Evolutionary conservation across 2,329 filamentous ascomycete species (phyloP), one percentile per base, ranked within the genome.

Genomic region (Ophiocordyceps camponoti-saundersi): DNA sequence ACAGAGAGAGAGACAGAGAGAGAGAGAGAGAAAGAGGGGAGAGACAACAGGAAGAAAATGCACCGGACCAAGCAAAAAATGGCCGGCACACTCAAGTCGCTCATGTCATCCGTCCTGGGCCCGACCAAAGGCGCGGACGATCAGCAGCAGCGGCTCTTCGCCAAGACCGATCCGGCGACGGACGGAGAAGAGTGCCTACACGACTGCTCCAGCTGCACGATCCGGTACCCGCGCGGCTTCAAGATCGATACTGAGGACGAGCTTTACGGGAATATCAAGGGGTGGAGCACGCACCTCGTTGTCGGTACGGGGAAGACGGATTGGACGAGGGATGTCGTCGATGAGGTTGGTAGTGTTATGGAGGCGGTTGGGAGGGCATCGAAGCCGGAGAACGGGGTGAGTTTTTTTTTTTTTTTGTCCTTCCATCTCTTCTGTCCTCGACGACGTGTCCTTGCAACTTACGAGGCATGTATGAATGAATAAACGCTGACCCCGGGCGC

Each of bases 261-360:
- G 55, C 67, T 98, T 44, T 96, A 93, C 59, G 92, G 90, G 1
- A 72, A 84, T 49, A 76, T 95, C 51, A 85, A 87, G 58, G 86
- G 80, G 34, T 96, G 87, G 84, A 81, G 78, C 57, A 92, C 88
- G 20, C 92, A 98, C 65, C 61, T 95, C 51, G 69, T 98, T 30
- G 87, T 96, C 16, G 92, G 87, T 22, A 98, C 92, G n/a, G 86
- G 88, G 50, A 95, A 95, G 75, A 75, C 81, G 23, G 92, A 98
- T 65, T 98, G 92, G 92, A 83, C 90, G 58, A 69, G 85, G 50
- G 83, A 94, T 66, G 85, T 95, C 43, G 79, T 77, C 48, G 85
- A 96, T 59, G 92, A 96, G 69, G 81, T 85, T 63, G 84, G 83
- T 6, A 87, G 82, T 59, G 73, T 90, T 30, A 90, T 90, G 85